Percentiles rank a stretch among this genome's conserved stretches.
These are phyloP conservation scores for Sextonia rubra DNA, from an alignment of 164 flowering plant species.

Conservation along the genomic window DNA sequence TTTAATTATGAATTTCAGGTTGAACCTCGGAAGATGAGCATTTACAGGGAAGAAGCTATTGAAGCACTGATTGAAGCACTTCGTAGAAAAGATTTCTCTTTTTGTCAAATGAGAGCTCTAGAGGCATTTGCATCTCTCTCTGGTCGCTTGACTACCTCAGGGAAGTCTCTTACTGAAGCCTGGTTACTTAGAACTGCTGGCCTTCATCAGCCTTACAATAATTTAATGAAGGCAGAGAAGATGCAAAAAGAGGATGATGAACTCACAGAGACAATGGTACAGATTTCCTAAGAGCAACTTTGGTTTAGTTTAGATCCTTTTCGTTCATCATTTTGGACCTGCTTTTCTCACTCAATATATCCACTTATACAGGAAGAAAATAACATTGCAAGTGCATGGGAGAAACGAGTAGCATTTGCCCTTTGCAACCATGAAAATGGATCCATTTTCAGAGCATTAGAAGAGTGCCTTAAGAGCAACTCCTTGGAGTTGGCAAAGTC, in stretches of 20 bases:
- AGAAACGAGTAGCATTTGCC: conserved; percentile 59
- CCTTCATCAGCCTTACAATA: conserved; percentile 48
- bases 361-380: conserved; percentile 44
- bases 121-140: conserved; percentile 50
- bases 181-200: conserved; percentile 70
- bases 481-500: conserved; percentile 61
- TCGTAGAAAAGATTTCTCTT: conserved; percentile 48
- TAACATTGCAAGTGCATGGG: conserved; percentile 55
- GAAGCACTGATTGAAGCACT: conserved; percentile 63
- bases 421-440: conserved; percentile 78
- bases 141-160: conserved; percentile 49
- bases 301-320: conserved; percentile 1
- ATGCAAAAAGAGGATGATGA: conserved; percentile 32
- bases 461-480: conserved; percentile 62
- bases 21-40: conserved; percentile 80
- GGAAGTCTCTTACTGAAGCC: conserved; percentile 47
- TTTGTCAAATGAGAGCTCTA: conserved; percentile 49
- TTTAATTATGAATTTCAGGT: conserved; percentile 30
- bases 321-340: neutral
- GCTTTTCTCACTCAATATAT: neutral
- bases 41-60: conserved; percentile 74
- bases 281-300: conserved; percentile 1
- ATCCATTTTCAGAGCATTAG: conserved; percentile 57
- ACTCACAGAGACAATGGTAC: conserved; percentile 40
- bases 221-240: conserved; percentile 38